Evolutionary conservation across 305 asterid species (phyloP).

Genomic region (Fraxinus sp.): DNA sequence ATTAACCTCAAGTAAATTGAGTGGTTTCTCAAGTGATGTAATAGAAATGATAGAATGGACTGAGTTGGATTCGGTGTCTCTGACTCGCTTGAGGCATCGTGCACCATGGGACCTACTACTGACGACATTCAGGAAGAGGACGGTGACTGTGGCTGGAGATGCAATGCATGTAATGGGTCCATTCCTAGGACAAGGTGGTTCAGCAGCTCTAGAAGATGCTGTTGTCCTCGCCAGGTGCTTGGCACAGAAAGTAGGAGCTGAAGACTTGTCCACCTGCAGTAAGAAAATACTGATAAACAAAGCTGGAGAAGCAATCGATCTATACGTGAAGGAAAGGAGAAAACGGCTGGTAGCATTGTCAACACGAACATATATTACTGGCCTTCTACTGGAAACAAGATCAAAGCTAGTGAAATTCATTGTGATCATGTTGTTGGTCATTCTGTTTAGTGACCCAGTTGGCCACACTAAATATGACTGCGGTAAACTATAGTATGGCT

Average conservation of each 20-base stretch:
- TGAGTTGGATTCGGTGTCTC: slow-evolving; percentile 28
- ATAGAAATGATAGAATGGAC: slow-evolving; percentile 27
- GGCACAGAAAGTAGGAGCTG: slow-evolving; percentile 6
- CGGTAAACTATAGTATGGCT: slow-evolving; percentile 17
- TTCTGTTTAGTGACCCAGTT: slow-evolving; percentile 32
- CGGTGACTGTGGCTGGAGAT: slow-evolving; percentile 41
- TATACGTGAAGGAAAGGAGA: slow-evolving; percentile 37
- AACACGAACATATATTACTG: slow-evolving; percentile 32
- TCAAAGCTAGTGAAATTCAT: slow-evolving; percentile 15
- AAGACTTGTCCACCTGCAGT: neutral
- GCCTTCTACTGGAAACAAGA: slow-evolving; percentile 20
- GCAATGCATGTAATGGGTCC: slow-evolving; percentile 55
- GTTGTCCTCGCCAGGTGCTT: slow-evolving; percentile 44
- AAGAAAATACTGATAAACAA: neutral
- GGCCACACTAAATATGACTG: slow-evolving; percentile 40
- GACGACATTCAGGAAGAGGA: slow-evolving; percentile 24
- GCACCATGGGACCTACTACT: slow-evolving; percentile 42
- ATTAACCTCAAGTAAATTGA: slow-evolving; percentile 15
- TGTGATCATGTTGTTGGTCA: slow-evolving; percentile 15
- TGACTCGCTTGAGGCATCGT: slow-evolving; percentile 37
- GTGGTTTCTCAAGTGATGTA: slow-evolving; percentile 29
- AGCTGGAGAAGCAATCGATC: slow-evolving; percentile 30
- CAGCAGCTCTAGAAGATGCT: slow-evolving; percentile 39
- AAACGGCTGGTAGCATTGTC: slow-evolving; percentile 35
- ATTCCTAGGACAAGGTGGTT: slow-evolving; percentile 42